Conservation (phyloP, 2,329 filamentous ascomycete species). For the Calonectria ilicicola region DNA sequence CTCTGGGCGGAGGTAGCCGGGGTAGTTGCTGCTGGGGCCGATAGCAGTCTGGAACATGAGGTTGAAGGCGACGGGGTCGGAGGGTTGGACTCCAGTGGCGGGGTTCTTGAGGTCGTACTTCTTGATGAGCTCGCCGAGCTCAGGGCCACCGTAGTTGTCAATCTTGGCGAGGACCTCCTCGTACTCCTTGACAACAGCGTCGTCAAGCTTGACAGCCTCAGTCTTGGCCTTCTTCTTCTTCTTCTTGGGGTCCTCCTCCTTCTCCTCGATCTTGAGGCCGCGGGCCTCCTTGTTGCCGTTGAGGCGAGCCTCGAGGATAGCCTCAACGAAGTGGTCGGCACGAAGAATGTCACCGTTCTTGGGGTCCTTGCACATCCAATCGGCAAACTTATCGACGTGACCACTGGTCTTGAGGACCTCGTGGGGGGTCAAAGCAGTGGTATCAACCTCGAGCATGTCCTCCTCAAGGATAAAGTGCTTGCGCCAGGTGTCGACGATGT, state of each 20-base stretch:
- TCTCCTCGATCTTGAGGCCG: constrained; percentile 82
- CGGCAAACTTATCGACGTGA: constrained; percentile 97
- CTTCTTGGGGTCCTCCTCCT: constrained; percentile 76
- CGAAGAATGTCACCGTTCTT: constrained; percentile 97
- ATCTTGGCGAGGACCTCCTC: constrained; percentile 92
- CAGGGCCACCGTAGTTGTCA: constrained; percentile 91
- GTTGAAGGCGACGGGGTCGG: constrained; percentile 91
- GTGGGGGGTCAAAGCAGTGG: constrained; percentile 91
- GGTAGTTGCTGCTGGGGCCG: constrained; percentile 88
- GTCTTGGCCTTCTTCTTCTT: constrained; percentile 93
- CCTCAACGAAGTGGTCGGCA: constrained; percentile 96
- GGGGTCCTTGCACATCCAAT: constrained; percentile 99
- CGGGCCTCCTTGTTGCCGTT: constrained; percentile 95
- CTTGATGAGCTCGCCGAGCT: constrained; percentile 88
- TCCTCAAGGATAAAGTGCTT: constrained; percentile 94
- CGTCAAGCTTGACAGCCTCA: constrained; percentile 86
- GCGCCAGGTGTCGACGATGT: constrained; percentile 89
- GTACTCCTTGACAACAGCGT: constrained; percentile 88
- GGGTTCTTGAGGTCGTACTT: constrained; percentile 95
- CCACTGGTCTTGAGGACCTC: constrained; percentile 95
- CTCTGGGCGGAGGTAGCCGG: constrained; percentile 90
- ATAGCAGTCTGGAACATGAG: constrained; percentile 99
- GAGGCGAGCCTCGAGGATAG: constrained; percentile 86
- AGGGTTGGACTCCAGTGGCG: constrained; percentile 79
- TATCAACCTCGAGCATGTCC: constrained; percentile 96